Evolutionary conservation across 2,329 filamentous ascomycete species (phyloP).

Genomic region (Colletotrichum horii): DNA sequence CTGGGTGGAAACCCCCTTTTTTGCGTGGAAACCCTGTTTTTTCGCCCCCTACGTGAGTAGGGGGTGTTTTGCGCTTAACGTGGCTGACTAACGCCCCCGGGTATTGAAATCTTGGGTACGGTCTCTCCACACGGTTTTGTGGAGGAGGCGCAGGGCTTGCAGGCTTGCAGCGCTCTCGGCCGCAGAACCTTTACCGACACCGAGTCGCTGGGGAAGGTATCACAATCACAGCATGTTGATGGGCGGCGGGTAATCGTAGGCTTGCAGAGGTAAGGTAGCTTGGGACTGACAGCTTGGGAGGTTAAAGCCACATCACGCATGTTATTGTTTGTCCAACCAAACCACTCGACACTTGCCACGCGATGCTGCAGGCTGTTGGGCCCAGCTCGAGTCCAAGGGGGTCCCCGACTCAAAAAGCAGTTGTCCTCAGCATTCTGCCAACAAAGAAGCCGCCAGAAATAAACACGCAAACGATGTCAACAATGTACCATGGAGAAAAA

Average conservation of each 20-base stretch:
- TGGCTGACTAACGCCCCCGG: too few species aligned
- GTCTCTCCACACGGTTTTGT: not conserved
- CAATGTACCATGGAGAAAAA: not conserved
- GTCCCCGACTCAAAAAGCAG: not conserved
- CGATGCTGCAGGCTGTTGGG: not conserved
- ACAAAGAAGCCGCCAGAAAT: not conserved
- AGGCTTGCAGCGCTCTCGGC: not conserved
- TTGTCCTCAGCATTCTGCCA: not conserved
- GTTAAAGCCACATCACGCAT: not conserved
- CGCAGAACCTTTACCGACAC: not conserved
- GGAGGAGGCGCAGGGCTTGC: slow-evolving; percentile 8
- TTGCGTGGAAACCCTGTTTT: too few species aligned
- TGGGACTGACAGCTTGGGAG: not conserved
- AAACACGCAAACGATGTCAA: not conserved
- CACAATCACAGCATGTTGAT: slow-evolving; percentile 7
- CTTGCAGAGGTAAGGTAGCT: not conserved
- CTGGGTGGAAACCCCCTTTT: too few species aligned
- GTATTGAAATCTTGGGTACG: not conserved
- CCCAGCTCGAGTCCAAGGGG: not conserved
- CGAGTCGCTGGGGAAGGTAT: not conserved
- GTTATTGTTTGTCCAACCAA: not conserved
- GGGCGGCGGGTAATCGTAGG: not conserved
- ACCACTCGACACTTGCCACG: not conserved
- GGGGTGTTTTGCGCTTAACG: too few species aligned
- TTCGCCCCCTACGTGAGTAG: too few species aligned